Conservation (phyloP, 139 green algal genomes). For the Coelastrella sp. region DNA sequence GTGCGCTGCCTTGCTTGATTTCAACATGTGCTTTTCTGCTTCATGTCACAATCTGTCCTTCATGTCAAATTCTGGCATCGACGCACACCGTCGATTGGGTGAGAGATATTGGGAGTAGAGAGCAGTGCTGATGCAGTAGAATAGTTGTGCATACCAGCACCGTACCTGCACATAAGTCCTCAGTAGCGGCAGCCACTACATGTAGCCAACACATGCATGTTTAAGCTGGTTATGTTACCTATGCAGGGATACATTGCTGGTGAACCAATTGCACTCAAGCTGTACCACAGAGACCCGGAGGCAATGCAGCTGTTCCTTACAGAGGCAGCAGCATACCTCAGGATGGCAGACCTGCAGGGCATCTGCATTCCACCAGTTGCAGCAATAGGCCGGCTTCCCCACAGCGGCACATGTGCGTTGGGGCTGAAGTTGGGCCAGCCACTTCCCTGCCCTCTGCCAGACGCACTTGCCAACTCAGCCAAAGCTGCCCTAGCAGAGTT, state of each 20-base stretch:
- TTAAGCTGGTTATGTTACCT: not conserved
- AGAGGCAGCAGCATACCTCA: slow-evolving; percentile 14
- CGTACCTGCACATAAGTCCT: not conserved
- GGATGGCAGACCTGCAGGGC: not conserved
- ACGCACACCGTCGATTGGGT: too few species aligned
- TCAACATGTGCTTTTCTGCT: too few species aligned
- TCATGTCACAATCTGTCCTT: too few species aligned
- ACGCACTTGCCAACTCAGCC: not conserved
- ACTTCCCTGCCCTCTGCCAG: not conserved
- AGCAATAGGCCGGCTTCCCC: slow-evolving; percentile 20
- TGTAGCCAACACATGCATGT: not conserved
- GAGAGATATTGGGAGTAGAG: too few species aligned
- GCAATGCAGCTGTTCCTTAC: slow-evolving; percentile 5
- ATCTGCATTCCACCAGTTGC: not conserved
- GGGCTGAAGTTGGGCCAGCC: not conserved
- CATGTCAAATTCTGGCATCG: too few species aligned
- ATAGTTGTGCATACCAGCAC: not conserved
- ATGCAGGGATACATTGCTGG: not conserved
- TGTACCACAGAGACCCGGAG: not conserved
- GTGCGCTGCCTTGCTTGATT: not conserved
- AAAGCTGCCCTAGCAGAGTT: not conserved
- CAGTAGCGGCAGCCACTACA: not conserved
- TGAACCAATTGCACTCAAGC: not conserved
- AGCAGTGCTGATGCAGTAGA: too few species aligned
- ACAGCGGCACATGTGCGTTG: not conserved